Percentiles rank a stretch among this genome's conserved stretches.
These are phyloP conservation scores for Neonectria sp. DNA, from an alignment of 2,329 filamentous ascomycete genomes.

Conservation along the genomic window DNA sequence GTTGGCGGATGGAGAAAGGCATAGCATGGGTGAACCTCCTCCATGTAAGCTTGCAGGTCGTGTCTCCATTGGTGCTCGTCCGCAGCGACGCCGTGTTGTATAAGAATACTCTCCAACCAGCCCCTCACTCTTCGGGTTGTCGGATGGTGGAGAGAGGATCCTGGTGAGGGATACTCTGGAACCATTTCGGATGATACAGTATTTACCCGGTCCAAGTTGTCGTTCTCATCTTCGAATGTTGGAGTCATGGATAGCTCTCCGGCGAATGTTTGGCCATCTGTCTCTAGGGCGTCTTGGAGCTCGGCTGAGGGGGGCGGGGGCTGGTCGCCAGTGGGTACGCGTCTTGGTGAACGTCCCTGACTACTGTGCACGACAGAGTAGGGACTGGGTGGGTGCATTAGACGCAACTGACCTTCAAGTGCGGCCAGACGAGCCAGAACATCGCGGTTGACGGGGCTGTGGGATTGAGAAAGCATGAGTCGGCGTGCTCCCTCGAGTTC, in stretches of 20 bases:
- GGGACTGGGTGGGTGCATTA: conserved; percentile 3
- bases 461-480: not conserved
- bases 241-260: conserved; percentile 37
- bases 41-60: conserved; percentile 34
- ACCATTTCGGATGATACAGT: conserved; percentile 19
- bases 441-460: conserved; percentile 9
- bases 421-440: conserved; percentile 23
- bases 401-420: conserved; percentile 26
- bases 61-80: conserved; percentile 32
- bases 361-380: conserved; percentile 4
- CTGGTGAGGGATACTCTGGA: conserved; percentile 14
- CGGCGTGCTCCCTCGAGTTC: not conserved
- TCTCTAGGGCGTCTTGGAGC: conserved; percentile 30
- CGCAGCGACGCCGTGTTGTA: conserved; percentile 24
- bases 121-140: conserved; percentile 12
- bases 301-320: conserved; percentile 17
- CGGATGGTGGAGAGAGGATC: conserved; percentile 23
- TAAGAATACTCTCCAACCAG: conserved; percentile 31
- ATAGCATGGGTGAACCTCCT: conserved; percentile 35
- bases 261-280: conserved; percentile 38
- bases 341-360: not conserved
- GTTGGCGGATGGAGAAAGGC: conserved; percentile 28
- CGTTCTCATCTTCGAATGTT: conserved; percentile 27
- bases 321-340: conserved; percentile 5
- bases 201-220: not conserved